Conservation (phyloP, 305 asterid species). For the Fraxinus velutina region DNA sequence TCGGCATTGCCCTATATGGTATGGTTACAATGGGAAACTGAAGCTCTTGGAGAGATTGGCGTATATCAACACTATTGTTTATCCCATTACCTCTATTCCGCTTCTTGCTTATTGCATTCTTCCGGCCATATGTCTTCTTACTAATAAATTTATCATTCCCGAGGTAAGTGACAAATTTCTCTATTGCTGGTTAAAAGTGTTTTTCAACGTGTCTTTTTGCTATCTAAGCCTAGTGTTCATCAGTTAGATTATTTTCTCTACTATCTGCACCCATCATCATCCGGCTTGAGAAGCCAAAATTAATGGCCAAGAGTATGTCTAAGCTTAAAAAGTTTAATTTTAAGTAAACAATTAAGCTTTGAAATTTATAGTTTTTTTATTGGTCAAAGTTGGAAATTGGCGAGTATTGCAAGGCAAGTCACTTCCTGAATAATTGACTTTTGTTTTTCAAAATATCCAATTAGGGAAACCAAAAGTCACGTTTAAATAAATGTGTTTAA, state of each 20-base stretch:
- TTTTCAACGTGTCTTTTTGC: background rate
- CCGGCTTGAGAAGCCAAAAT: background rate
- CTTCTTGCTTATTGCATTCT: slow-evolving; percentile 58
- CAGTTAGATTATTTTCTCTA: background rate
- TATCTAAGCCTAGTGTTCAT: background rate
- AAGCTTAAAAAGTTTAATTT: background rate
- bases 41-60: slow-evolving; percentile 59
- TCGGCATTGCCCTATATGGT: slow-evolving; percentile 76
- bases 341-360: background rate
- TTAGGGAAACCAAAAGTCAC: background rate
- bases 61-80: slow-evolving; percentile 61
- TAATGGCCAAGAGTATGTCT: background rate
- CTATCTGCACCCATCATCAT: background rate
- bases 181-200: background rate
- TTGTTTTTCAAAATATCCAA: background rate
- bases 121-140: slow-evolving; percentile 69
- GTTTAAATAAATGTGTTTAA: background rate
- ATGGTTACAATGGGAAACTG: slow-evolving; percentile 56
- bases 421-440: background rate
- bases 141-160: slow-evolving; percentile 64
- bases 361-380: background rate
- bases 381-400: background rate
- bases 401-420: background rate
- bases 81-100: slow-evolving; percentile 66
- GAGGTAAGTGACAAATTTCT: slow-evolving; percentile 33